Conservation (phyloP, 2,329 filamentous ascomycete species). For the Penicillium brevicompactum region DNA sequence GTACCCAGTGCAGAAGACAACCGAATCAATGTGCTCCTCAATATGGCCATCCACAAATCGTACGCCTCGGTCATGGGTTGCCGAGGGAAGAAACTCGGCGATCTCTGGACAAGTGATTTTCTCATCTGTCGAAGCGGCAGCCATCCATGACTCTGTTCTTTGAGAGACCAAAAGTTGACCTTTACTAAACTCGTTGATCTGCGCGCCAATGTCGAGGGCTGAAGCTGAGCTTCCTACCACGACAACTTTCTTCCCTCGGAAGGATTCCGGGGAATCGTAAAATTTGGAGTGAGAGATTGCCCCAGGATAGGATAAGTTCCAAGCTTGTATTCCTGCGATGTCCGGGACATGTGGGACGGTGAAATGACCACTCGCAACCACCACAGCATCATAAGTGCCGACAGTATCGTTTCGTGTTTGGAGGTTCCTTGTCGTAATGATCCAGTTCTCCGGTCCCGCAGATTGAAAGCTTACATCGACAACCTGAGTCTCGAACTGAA, state of each 20-base stretch:
- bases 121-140: conserved; percentile 43
- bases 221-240: conserved; percentile 84
- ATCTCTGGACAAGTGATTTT: conserved; percentile 63
- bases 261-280: conserved; percentile 69
- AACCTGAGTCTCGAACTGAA: conserved; percentile 73
- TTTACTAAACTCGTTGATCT: conserved; percentile 66
- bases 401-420: conserved; percentile 43
- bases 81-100: conserved; percentile 55
- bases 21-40: conserved; percentile 69
- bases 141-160: conserved; percentile 53
- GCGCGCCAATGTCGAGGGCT: conserved; percentile 77
- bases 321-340: conserved; percentile 61
- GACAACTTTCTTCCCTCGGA: conserved; percentile 71
- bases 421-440: conserved; percentile 58
- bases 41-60: conserved; percentile 67
- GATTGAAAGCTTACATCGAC: conserved; percentile 54
- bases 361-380: conserved; percentile 77
- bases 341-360: conserved; percentile 68
- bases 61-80: conserved; percentile 58
- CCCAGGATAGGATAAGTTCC: conserved; percentile 61
- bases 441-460: conserved; percentile 56
- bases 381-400: conserved; percentile 70
- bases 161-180: conserved; percentile 66
- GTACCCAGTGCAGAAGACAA: conserved; percentile 90
- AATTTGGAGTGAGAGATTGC: conserved; percentile 75